Evolutionary conservation across 176 grass and related monocot genomes (phyloP).

Genomic region (Chrysopogon serrulatus): DNA sequence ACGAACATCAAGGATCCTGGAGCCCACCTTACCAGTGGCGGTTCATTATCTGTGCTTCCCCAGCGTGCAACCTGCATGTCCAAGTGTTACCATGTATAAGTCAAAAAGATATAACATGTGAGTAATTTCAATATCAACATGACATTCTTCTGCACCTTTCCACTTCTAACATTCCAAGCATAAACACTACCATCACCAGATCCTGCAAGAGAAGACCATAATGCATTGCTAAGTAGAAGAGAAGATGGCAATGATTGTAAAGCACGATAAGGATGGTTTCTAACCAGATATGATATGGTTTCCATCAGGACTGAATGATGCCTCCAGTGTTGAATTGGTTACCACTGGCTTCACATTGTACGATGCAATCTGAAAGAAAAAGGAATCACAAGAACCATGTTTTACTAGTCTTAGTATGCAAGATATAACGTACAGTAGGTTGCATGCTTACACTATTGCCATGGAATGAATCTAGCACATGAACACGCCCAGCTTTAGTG

Average conservation of each 20-base stretch:
- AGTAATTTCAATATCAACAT: not conserved
- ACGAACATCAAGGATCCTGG: constrained; percentile 80
- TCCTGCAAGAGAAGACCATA: constrained; percentile 38
- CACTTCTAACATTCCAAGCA: constrained; percentile 89
- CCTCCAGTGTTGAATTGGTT: constrained; percentile 72
- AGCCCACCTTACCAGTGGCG: constrained; percentile 86
- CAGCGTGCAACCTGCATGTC: constrained; percentile 75
- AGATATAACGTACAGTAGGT: not conserved
- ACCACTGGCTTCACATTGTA: constrained; percentile 86
- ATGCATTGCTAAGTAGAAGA: constrained; percentile 12
- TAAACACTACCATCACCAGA: constrained; percentile 95
- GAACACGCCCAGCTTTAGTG: constrained; percentile 74
- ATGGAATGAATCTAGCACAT: constrained; percentile 94
- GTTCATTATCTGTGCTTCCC: constrained; percentile 92
- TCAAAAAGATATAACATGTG: not conserved
- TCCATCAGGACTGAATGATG: constrained; percentile 97
- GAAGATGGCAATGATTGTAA: not conserved
- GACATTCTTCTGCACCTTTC: constrained; percentile 51
- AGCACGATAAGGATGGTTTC: not conserved
- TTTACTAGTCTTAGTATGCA: not conserved
- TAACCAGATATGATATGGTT: constrained; percentile 88
- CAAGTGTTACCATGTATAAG: not conserved
- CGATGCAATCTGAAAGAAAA: constrained; percentile 50
- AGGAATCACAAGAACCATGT: not conserved
- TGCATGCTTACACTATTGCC: constrained; percentile 62